Evolutionary conservation across 2,329 filamentous ascomycete genomes (phyloP).

Genomic region (Pestalotiopsis sp.): DNA sequence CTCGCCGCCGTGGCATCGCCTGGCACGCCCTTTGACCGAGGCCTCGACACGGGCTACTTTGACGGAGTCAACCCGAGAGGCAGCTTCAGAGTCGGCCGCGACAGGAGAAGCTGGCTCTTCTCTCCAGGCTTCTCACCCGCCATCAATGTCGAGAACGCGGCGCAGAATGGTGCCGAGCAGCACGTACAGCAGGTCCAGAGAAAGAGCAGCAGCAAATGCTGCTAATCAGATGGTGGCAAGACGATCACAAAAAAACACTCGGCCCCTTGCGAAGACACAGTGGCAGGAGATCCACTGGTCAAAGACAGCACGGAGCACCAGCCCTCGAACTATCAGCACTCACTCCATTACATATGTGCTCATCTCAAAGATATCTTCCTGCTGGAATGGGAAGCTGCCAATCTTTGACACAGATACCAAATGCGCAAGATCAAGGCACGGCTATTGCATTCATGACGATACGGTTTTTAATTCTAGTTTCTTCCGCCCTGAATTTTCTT

Average conservation of each 20-base stretch:
- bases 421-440: not conserved
- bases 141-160: constrained; percentile 49
- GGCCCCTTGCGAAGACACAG: not conserved
- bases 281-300: not conserved
- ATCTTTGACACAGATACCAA: not conserved
- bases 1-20: constrained; percentile 54
- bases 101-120: constrained; percentile 61
- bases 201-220: constrained; percentile 13
- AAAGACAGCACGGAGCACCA: not conserved
- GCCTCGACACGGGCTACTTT: constrained; percentile 43
- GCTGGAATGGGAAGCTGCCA: not conserved
- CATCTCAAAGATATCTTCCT: not conserved
- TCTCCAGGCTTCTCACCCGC: constrained; percentile 53
- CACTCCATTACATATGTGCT: not conserved
- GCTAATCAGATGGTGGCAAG: not conserved
- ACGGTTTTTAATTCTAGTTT: not conserved
- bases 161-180: constrained; percentile 12
- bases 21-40: constrained; percentile 46
- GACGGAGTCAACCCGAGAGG: constrained; percentile 47
- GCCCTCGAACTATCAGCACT: not conserved
- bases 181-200: constrained; percentile 7
- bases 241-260: not conserved
- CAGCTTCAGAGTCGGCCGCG: constrained; percentile 59
- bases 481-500: too few species aligned
- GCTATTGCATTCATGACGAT: not conserved